phyloP scores from a whole-genome alignment of 495 filamentous ascomycete genomes.

The Trichoderma orchidacearum region DNA sequence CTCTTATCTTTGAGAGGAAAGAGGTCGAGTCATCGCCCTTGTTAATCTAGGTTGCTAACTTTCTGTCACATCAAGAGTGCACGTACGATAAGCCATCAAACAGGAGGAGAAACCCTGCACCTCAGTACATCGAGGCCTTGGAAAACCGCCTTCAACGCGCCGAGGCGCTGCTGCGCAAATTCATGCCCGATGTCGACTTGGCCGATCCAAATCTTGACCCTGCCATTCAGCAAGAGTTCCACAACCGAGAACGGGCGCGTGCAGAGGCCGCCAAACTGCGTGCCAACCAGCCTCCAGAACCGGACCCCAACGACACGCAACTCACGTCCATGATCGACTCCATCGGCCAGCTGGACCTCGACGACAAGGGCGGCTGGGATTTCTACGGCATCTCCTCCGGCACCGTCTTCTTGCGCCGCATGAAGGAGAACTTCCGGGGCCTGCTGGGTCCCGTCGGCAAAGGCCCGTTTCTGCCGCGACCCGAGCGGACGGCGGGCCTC shows the following conservation, averaged over 20 bases:
- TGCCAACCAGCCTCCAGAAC: conserved; percentile 3
- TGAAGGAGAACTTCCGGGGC: conserved; percentile 64
- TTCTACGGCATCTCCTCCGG: conserved; percentile 93
- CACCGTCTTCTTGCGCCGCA: conserved; percentile 66
- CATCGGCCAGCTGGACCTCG: conserved; percentile 77
- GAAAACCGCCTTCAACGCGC: conserved; percentile 75
- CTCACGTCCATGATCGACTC: conserved; percentile 92
- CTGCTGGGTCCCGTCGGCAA: conserved; percentile 46
- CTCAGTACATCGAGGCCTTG: conserved; percentile 87
- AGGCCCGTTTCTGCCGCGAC: conserved; percentile 31
- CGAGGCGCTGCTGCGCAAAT: conserved; percentile 60
- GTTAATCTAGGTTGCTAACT: conserved; percentile 10
- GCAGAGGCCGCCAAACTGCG: conserved; percentile 15
- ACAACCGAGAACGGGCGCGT: conserved; percentile 30
- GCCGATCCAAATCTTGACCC: conserved; percentile 70
- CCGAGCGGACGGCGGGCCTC: conserved; percentile 17
- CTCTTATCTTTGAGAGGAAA: too few relatives aligned
- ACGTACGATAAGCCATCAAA: conserved; percentile 98
- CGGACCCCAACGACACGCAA: conserved; percentile 47
- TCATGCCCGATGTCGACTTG: conserved; percentile 78
- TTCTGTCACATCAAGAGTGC: conserved; percentile 51
- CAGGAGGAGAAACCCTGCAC: conserved; percentile 82
- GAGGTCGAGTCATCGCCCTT: too few relatives aligned
- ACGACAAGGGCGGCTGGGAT: conserved; percentile 86
- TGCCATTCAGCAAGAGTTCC: conserved; percentile 44